Evolutionary conservation across 2,329 filamentous ascomycete genomes (phyloP).

Genomic region (Fusarium devonianum): DNA sequence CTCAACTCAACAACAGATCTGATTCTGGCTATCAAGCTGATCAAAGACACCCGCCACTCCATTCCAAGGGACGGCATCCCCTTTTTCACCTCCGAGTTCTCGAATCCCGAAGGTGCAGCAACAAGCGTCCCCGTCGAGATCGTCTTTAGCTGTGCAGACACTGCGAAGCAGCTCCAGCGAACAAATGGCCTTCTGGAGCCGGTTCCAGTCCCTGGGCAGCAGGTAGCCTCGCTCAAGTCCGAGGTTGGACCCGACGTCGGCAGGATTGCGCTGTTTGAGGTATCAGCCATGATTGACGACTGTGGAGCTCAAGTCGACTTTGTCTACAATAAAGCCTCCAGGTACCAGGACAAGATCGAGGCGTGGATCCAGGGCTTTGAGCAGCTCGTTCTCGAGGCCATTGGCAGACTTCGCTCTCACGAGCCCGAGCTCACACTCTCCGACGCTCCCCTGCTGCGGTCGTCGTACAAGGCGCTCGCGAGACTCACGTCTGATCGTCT

Average conservation of each 20-base stretch:
- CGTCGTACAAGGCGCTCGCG: constrained; percentile 55
- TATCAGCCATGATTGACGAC: constrained; percentile 56
- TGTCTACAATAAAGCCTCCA: constrained; percentile 52
- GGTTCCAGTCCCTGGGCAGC: constrained; percentile 50
- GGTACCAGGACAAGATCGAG: constrained; percentile 52
- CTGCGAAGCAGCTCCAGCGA: constrained; percentile 56
- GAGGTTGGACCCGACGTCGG: constrained; percentile 56
- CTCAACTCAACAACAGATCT: constrained; percentile 56
- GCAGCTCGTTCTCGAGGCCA: constrained; percentile 53
- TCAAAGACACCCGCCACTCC: constrained; percentile 60
- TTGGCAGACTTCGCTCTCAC: constrained; percentile 51
- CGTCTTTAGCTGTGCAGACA: constrained; percentile 64
- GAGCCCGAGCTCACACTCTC: constrained; percentile 58
- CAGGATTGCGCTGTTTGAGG: constrained; percentile 59
- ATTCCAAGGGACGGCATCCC: constrained; percentile 55
- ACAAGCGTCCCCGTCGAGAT: constrained; percentile 62
- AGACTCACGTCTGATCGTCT: constrained; percentile 54
- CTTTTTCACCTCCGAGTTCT: constrained; percentile 58
- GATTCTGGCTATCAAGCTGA: constrained; percentile 57
- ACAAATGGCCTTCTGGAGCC: constrained; percentile 59
- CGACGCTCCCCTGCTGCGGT: constrained; percentile 57
- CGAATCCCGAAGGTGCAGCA: constrained; percentile 43
- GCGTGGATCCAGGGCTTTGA: constrained; percentile 59
- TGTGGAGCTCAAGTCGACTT: constrained; percentile 54
- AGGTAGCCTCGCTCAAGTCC: constrained; percentile 49